Evolutionary conservation across 331 rosid species (phyloP).

Genomic region (Saraca asoca): DNA sequence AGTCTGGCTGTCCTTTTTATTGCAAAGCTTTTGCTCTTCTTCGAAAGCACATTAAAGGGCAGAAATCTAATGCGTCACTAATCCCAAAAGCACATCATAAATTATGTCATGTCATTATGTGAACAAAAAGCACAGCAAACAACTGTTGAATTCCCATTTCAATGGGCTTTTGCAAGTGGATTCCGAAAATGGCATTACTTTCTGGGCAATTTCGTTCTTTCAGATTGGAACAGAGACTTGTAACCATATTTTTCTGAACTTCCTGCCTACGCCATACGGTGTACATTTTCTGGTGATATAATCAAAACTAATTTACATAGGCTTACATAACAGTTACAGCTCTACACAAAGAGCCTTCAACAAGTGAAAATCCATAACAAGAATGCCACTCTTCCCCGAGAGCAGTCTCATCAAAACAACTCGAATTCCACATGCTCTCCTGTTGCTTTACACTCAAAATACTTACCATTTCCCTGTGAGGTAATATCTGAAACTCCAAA

Average conservation of each 20-base stretch:
- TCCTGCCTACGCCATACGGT: slow-evolving; percentile 9
- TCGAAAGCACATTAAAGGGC: too few species aligned
- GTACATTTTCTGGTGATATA: slow-evolving; percentile 23
- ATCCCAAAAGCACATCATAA: too few species aligned
- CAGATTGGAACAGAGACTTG: not conserved
- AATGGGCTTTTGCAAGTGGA: too few species aligned
- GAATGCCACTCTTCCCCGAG: slow-evolving; percentile 26
- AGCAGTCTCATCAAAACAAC: slow-evolving; percentile 62
- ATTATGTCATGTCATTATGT: too few species aligned
- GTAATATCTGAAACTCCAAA: slow-evolving; percentile 52
- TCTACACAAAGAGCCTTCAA: not conserved
- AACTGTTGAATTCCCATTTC: too few species aligned
- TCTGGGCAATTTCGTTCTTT: not conserved
- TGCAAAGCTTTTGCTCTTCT: too few species aligned
- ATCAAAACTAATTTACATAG: slow-evolving; percentile 42
- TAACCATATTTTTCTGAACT: slow-evolving; percentile 20
- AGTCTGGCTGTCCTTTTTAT: too few species aligned
- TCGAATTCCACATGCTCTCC: slow-evolving; percentile 87
- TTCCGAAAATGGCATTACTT: not conserved
- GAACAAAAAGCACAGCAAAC: too few species aligned
- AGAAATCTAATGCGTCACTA: too few species aligned
- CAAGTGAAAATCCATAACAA: slow-evolving; percentile 3
- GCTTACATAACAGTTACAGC: slow-evolving; percentile 44
- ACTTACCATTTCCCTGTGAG: slow-evolving; percentile 53
- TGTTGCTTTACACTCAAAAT: slow-evolving; percentile 61